Base-by-base conservation (phyloP, 2,329 filamentous ascomycete species). In the Pseudocercospora crystallina region DNA sequence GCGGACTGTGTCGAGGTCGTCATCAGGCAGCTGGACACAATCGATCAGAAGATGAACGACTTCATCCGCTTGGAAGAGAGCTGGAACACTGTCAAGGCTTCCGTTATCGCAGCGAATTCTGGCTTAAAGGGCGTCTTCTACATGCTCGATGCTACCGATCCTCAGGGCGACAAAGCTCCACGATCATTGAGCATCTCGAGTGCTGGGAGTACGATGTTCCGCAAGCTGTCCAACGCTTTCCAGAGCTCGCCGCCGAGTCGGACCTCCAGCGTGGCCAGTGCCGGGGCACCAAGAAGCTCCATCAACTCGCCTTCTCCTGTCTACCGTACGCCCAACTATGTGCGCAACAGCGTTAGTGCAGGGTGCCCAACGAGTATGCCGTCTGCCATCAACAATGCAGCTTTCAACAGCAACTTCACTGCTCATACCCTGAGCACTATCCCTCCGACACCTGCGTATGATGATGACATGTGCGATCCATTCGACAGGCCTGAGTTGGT, bases 11-110 rank as follows among this genome's bases (percentile, higher is more conserved):
- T 76, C 17, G 68, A 71, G 46, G 68, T 75, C 13, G 70, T 72
- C 20, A 58, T 74, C 35, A 64, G 67, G 33, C 63, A 75, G 43
- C 70, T 76, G 56, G 65, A 70, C 12, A 52, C 59, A 7, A 59
- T 76, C 4, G 73, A 75, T 35, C 53, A 65, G 5, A 68, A 67
- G 55, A 63, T 74, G 40, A 65, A 73, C 49, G 73, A 76, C 60
- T 75, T 75, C 53, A 75, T 76, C 48, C 69, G 70, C 2, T 64
- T 76, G 8, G 73, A 76, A 49, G 73, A 75, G 48, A 67, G 69
- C 35, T 75, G 71, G 68, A 70, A 65, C 15, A 67, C 59, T 8
- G 73, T 76, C 36, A 72, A 75, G 48, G 69, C 65, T 8, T 69
- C 71, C 0, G 69, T 73, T 2, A 66, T 71, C 32, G 65, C 68